Percentiles rank a stretch among this genome's conserved stretches.
These are phyloP conservation scores for Podospora australis DNA, from an alignment of 495 filamentous ascomycete species.

Conservation along the genomic window DNA sequence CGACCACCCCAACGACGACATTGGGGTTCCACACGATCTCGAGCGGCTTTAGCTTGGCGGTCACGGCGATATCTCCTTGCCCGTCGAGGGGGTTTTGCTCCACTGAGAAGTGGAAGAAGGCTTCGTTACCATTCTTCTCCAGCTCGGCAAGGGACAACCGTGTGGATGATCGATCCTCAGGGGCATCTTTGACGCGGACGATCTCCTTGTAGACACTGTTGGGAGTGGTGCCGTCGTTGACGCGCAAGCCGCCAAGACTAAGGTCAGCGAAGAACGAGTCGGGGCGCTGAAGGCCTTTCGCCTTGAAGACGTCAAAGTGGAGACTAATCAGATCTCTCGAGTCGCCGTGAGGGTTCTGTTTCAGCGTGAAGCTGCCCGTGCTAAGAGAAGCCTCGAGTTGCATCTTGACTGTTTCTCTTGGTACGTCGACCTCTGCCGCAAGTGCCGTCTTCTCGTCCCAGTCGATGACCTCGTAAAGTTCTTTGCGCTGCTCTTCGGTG, in stretches of 20 bases:
- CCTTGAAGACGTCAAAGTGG: constrained; percentile 88
- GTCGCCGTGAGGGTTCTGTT: constrained; percentile 75
- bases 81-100: constrained; percentile 94
- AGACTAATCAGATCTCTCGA: constrained; percentile 76
- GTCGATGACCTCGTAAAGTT: constrained; percentile 94
- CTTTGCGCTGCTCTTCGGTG: constrained; percentile 91
- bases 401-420: constrained; percentile 83
- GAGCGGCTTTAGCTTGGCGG: constrained; percentile 85
- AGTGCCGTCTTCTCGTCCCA: constrained; percentile 95
- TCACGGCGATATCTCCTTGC: constrained; percentile 82
- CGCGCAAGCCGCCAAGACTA: constrained; percentile 83
- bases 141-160: constrained; percentile 57
- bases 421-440: constrained; percentile 78
- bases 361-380: constrained; percentile 89
- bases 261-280: constrained; percentile 85
- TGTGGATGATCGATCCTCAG: constrained; percentile 43
- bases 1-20: constrained; percentile 80
- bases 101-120: constrained; percentile 86
- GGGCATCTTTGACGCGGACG: constrained; percentile 84
- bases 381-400: constrained; percentile 84
- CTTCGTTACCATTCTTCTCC: constrained; percentile 52
- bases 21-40: constrained; percentile 96
- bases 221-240: constrained; percentile 92
- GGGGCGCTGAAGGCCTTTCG: constrained; percentile 77
- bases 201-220: constrained; percentile 89